phyloP scores from a whole-genome alignment of 1,284 basidiomycete species.

The Trichosporon asahii region DNA sequence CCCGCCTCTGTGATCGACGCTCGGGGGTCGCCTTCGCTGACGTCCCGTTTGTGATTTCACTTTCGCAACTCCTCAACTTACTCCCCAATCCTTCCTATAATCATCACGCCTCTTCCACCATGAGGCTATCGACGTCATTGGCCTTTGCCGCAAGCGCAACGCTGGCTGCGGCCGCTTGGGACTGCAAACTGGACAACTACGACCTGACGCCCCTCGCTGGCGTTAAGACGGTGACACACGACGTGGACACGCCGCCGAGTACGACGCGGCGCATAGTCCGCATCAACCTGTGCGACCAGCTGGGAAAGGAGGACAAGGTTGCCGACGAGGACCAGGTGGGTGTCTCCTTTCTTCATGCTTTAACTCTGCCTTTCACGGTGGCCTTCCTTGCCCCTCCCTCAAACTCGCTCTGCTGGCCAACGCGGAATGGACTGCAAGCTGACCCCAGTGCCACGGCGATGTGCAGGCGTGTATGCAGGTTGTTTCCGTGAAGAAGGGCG shows the following conservation, averaged over 20 bases:
- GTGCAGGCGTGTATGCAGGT: conserved; percentile 4
- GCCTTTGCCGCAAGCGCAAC: neutral
- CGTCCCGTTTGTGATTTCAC: neutral
- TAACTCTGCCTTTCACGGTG: too few species aligned
- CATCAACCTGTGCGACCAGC: conserved; percentile 40
- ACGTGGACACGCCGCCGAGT: conserved; percentile 46
- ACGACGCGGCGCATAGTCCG: conserved; percentile 38
- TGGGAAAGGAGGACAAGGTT: conserved; percentile 32
- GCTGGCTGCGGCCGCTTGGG: neutral
- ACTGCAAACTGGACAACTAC: conserved; percentile 17
- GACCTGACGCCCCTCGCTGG: conserved; percentile 40
- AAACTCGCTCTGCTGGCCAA: neutral
- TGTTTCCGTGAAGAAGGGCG: neutral
- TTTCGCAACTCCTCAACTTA: too few species aligned
- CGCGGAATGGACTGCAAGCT: neutral
- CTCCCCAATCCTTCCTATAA: neutral
- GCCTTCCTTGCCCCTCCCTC: too few species aligned
- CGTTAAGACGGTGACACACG: conserved; percentile 27
- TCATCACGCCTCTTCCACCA: neutral
- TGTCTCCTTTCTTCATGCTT: neutral
- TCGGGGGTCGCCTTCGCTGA: neutral
- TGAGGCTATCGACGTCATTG: neutral
- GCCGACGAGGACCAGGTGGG: conserved; percentile 48
- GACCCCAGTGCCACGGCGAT: neutral
- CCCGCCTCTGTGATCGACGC: conserved; percentile 1